Evolutionary conservation across 2,329 filamentous ascomycete species (phyloP), one percentile per base, ranked within the genome.

Genomic region (Claviceps humidiphila): DNA sequence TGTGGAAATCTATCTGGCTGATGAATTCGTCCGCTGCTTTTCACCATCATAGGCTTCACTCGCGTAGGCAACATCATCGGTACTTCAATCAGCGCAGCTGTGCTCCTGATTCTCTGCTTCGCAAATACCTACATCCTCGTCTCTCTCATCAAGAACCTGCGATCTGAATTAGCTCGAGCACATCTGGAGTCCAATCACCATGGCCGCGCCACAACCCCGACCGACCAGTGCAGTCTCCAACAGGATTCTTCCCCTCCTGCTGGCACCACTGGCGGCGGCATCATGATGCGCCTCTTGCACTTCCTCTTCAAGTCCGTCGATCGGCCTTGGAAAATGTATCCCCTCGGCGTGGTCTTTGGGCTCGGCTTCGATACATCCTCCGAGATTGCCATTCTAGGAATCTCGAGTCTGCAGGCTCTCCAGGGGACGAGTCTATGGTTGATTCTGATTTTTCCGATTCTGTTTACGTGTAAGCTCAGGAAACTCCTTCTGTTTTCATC

Each of bases 351-450:
- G 0, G 71, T 97, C 4, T 97, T 91, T 61, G 93, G 91, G 0
- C 74, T 97, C 0, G 93, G 91, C 0, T 97, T 98, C 64, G 93
- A 97, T 64, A 97, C 93, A 0, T 94, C 87, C 42, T 95, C 88
- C 7, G 91, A 98, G 66, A 87, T 97, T 61, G 91, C 93, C 0
- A 76, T 98, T 7, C 70, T 98, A 0, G 93, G 91, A 0, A 95
- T 97, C 57, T 86, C 88, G 0, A 89, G 86, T 34, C 82, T 98
- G 1, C 86, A 96, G 61, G 90, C 86, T 0, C 82, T 89, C 0
- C 77, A 85, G 55, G 91, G 91, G 1, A 96, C 89, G 0, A 88
- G 83, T 37, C 84, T 97, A 54, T 98, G 93, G 93, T 72, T 96
- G 14, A 97, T 97, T 55, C 67, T 97, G 37, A 84, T 98, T 50